phyloP scores from a whole-genome alignment of 148 eudicot species.

The Rhododendron henanense region DNA sequence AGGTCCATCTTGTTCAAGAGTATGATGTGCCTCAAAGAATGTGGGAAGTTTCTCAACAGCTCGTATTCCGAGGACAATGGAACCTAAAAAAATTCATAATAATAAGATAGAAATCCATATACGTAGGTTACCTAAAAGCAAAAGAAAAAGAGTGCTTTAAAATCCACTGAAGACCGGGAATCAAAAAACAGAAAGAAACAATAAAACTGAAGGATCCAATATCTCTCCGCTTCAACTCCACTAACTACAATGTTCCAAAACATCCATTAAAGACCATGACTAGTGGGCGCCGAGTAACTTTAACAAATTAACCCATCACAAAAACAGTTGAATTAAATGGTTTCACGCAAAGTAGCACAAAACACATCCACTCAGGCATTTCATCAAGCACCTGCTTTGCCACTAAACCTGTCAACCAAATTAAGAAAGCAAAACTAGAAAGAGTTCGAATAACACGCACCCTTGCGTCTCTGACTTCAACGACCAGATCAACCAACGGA shows the following conservation, averaged over 20 bases:
- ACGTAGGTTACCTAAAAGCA: too few relatives aligned
- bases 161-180: neutral
- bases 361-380: conserved; percentile 27
- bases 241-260: neutral
- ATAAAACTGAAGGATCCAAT: neutral
- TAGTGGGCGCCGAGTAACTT: neutral
- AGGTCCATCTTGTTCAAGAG: conserved; percentile 79
- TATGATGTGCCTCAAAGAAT: conserved; percentile 49
- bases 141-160: neutral
- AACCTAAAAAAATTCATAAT: conserved; percentile 34
- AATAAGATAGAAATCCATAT: neutral
- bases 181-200: neutral
- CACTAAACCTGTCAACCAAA: neutral
- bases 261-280: neutral
- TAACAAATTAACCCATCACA: neutral
- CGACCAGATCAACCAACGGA: conserved; percentile 63
- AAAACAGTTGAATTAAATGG: neutral
- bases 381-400: conserved; percentile 32
- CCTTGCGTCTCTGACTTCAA: conserved; percentile 89
- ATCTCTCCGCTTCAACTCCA: neutral
- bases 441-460: conserved; percentile 19
- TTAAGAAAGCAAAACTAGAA: neutral
- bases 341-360: neutral
- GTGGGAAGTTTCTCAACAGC: conserved; percentile 33
- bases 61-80: conserved; percentile 70